These are phyloP conservation scores for Astragalus membranaceus DNA, from an alignment of 306 rosid species.

Conservation along the genomic window DNA sequence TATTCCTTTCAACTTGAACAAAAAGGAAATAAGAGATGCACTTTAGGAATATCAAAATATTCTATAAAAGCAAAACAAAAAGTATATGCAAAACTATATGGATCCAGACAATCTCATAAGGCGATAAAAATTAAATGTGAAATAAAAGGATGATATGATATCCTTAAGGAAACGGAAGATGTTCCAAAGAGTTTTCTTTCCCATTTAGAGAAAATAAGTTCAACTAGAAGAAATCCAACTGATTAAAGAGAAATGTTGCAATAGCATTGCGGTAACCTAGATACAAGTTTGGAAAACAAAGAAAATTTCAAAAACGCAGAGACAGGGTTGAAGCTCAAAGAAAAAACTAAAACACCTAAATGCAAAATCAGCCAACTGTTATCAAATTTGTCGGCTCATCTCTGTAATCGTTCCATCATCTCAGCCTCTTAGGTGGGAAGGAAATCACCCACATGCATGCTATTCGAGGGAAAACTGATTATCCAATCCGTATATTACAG, in stretches of 20 bases:
- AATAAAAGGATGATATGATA: neutral
- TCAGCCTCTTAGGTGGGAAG: neutral
- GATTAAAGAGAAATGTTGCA: neutral
- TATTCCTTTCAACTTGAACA: neutral
- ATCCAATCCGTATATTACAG: neutral
- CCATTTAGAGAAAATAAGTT: neutral
- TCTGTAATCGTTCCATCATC: neutral
- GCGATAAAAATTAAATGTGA: neutral
- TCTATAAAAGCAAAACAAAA: neutral
- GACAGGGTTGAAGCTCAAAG: neutral
- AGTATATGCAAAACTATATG: neutral
- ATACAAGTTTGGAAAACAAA: neutral
- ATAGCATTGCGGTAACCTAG: neutral
- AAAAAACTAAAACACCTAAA: neutral
- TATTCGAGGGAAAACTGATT: neutral
- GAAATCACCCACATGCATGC: neutral
- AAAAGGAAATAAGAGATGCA: neutral
- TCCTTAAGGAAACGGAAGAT: neutral
- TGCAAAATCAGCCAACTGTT: neutral
- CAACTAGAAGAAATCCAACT: neutral
- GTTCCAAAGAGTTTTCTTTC: neutral
- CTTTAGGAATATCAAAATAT: neutral
- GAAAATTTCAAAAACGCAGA: neutral
- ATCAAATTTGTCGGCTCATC: neutral
- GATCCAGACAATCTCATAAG: conserved; percentile 1